Percentiles rank a stretch among this genome's conserved stretches.
phyloP scores from a whole-genome alignment of 2,329 filamentous ascomycete genomes.

The Alternaria sp. region DNA sequence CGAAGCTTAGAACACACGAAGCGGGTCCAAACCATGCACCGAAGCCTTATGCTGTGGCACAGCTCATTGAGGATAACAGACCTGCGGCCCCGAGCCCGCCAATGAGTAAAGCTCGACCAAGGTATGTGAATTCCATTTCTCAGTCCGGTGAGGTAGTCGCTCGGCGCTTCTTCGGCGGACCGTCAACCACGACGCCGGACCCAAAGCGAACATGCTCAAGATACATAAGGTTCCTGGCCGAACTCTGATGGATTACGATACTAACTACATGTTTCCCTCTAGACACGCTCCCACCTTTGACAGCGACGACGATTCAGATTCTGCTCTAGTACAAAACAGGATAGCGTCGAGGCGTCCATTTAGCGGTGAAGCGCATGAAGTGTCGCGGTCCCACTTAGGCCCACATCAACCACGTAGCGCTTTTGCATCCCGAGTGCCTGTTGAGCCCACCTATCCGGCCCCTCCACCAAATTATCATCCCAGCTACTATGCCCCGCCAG shows the following conservation, averaged over 20 bases:
- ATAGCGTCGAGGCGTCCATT: constrained; percentile 27
- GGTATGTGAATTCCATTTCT: constrained; percentile 14
- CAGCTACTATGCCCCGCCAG: constrained; percentile 43
- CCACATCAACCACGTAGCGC: constrained; percentile 37
- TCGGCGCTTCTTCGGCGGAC: constrained; percentile 1
- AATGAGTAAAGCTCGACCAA: constrained; percentile 33
- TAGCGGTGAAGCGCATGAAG: constrained; percentile 41
- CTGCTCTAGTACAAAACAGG: constrained; percentile 32
- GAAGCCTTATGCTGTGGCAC: constrained; percentile 23
- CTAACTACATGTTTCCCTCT: constrained; percentile 6
- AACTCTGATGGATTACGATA: neutral
- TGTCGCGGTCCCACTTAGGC: constrained; percentile 31
- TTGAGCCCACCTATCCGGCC: constrained; percentile 50
- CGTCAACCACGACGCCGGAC: neutral
- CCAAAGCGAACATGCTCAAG: neutral
- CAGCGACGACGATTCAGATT: constrained; percentile 41
- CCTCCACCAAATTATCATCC: constrained; percentile 66
- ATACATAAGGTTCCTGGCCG: neutral
- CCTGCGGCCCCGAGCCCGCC: constrained; percentile 46
- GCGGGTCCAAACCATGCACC: constrained; percentile 16
- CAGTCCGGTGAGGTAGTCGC: neutral
- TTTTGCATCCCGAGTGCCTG: constrained; percentile 46
- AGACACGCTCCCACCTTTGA: constrained; percentile 42
- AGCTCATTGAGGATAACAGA: constrained; percentile 37
- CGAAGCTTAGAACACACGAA: constrained; percentile 25